phyloP scores from a whole-genome alignment of 2,329 filamentous ascomycete species.

The Exserohilum rostratum region DNA sequence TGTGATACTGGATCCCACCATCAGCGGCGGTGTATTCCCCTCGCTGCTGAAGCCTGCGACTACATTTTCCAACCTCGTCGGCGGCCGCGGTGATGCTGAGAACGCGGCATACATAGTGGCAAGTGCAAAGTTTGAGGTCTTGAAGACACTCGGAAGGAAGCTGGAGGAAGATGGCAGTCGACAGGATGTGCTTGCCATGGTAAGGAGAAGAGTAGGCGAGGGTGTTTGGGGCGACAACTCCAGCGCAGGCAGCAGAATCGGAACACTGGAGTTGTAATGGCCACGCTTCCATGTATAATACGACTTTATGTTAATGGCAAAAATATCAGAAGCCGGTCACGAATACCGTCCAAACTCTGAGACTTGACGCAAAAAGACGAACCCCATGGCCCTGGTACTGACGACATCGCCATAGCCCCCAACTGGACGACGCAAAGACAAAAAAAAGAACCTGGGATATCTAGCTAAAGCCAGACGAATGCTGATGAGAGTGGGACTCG shows the following conservation, averaged over 20 bases:
- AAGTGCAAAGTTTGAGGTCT: slow-evolving; percentile 62
- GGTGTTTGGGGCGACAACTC: slow-evolving; percentile 52
- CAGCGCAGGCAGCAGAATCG: slow-evolving; percentile 53
- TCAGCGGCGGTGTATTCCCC: slow-evolving; percentile 59
- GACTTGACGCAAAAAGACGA: background rate
- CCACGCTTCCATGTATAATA: background rate
- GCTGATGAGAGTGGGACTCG: slow-evolving; percentile 48
- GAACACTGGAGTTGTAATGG: slow-evolving; percentile 48
- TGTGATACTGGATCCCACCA: slow-evolving; percentile 58
- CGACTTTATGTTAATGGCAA: background rate
- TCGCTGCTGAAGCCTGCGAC: slow-evolving; percentile 64
- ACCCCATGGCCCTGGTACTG: no score
- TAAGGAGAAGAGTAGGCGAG: slow-evolving; percentile 50
- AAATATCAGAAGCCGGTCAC: background rate
- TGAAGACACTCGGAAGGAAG: slow-evolving; percentile 56
- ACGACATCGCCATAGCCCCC: background rate
- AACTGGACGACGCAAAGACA: background rate
- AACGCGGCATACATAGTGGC: slow-evolving; percentile 64
- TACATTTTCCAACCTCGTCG: slow-evolving; percentile 64
- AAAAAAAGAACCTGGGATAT: slow-evolving; percentile 22
- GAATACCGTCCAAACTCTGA: background rate
- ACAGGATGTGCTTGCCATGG: slow-evolving; percentile 50
- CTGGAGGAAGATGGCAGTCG: slow-evolving; percentile 49
- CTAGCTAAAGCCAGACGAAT: slow-evolving; percentile 30
- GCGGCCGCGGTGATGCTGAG: slow-evolving; percentile 62